Base-by-base conservation (phyloP, 768 basidiomycete genomes). In the Paxillus ammoniavirescens region DNA sequence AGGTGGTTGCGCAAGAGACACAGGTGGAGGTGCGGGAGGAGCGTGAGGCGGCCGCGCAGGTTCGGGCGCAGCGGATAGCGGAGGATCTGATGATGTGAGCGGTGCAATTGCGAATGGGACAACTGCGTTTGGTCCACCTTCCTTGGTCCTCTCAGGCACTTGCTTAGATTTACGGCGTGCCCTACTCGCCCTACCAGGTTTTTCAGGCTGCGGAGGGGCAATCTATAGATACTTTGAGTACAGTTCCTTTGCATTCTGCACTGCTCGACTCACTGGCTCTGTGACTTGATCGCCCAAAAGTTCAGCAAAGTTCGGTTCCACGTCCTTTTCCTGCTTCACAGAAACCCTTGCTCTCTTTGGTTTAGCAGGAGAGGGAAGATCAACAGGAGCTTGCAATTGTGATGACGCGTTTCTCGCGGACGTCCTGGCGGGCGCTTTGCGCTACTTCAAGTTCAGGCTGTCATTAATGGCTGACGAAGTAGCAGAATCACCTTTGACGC, bases 331-430 rank as follows among this genome's bases (percentile, higher is more conserved):
- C 36, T 64, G 48, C 46, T 68, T 73, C n/a, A 57, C n/a, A 26
- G 50, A 14, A 44, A 61, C 49, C 59, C 59, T 73, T 49, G 69
- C 58, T 40, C 60, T 67, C 65, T 70, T 70, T 21, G 69, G 57
- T 38, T 54, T 72, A 42, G 62, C 60, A 31, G 62, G 58, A 44
- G 67, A 61, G 36, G 65, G 41, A 47, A 60, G 53, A 9, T 64
- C 66, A 13, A 30, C 47, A 37, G 61, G 41, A 42, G 47, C 18
- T 35, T 57, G 66, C 40, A 50, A 26, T 52, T 57, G 60, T 10
- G 50, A 62, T 28, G 48, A 38, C 17, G 56, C 49, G 52, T 58
- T 61, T 54, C 42, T 61, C 14, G 46, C 48, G 36, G 56, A 62
- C 23, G 57, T 40, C 35, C 49, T 66, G 41, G 60, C 60, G 4